Conservation (phyloP, 345 rosid species). For the Eucalyptus sp. region DNA sequence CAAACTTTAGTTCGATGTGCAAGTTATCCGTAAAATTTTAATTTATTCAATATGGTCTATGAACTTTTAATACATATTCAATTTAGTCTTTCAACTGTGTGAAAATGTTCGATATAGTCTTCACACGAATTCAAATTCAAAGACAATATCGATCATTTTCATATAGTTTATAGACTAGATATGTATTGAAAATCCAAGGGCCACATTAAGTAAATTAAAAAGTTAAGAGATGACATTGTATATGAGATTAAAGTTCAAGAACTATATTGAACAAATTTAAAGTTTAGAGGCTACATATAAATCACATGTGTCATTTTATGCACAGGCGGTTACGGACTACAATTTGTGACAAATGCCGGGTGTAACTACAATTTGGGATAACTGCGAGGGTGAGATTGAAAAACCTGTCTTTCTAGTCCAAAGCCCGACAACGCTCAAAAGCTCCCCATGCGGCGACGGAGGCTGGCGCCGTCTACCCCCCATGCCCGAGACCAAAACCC, state of each 20-base stretch:
- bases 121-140: no score
- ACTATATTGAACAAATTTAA: background rate
- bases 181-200: no score
- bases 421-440: background rate
- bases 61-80: no score
- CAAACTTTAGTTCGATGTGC: background rate
- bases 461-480: background rate
- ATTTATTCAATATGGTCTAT: no score
- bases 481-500: conserved; percentile 6
- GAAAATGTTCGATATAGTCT: rapidly evolving
- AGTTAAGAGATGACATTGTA: rapidly evolving
- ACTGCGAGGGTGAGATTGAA: background rate
- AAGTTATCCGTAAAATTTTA: no score
- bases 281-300: background rate
- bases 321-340: background rate
- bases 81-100: no score
- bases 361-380: background rate
- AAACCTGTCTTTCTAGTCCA: background rate
- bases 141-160: background rate
- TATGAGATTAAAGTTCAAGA: rapidly evolving
- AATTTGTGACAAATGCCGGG: background rate
- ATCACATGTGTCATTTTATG: no score
- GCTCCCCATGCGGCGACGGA: background rate
- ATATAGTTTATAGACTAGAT: no score
- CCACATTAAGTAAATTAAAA: no score